These are phyloP conservation scores for Beta lomatogona DNA, from an alignment of 179 eudicot genomes.

Conservation along the genomic window DNA sequence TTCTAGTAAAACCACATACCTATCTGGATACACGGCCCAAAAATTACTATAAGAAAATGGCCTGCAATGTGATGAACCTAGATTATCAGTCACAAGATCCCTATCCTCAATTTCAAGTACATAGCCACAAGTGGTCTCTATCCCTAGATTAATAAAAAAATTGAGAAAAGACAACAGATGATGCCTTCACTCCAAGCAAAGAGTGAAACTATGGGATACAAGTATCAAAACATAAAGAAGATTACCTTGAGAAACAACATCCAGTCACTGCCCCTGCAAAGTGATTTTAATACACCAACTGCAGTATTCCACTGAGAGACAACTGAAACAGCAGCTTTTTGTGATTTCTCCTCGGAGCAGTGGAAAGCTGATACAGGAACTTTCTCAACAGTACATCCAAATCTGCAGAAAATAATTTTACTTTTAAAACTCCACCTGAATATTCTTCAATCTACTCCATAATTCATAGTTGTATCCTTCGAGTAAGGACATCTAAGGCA, in stretches of 20 bases:
- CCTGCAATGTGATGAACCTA: background rate
- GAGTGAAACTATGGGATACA: background rate
- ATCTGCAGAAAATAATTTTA: constrained; percentile 45
- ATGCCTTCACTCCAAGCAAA: background rate
- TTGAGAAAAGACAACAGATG: background rate
- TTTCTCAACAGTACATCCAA: constrained; percentile 80
- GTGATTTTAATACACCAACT: constrained; percentile 56
- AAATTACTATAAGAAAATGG: background rate
- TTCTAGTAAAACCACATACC: background rate
- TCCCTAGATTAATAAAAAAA: background rate
- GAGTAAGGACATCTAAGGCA: background rate
- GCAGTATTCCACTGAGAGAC: constrained; percentile 72
- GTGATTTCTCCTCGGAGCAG: constrained; percentile 71
- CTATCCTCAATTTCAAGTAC: no score
- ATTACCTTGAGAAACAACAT: constrained; percentile 62
- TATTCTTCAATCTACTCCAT: background rate
- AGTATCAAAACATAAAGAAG: background rate
- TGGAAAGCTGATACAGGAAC: constrained; percentile 72
- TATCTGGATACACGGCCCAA: background rate
- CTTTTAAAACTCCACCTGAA: constrained; percentile 1
- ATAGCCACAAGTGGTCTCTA: background rate
- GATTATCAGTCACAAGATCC: background rate
- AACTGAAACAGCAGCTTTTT: constrained; percentile 50
- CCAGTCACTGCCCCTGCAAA: constrained; percentile 80
- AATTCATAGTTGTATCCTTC: background rate